These are phyloP conservation scores for Exserohilum rostratum DNA, from an alignment of 2,329 filamentous ascomycete genomes.

Conservation along the genomic window DNA sequence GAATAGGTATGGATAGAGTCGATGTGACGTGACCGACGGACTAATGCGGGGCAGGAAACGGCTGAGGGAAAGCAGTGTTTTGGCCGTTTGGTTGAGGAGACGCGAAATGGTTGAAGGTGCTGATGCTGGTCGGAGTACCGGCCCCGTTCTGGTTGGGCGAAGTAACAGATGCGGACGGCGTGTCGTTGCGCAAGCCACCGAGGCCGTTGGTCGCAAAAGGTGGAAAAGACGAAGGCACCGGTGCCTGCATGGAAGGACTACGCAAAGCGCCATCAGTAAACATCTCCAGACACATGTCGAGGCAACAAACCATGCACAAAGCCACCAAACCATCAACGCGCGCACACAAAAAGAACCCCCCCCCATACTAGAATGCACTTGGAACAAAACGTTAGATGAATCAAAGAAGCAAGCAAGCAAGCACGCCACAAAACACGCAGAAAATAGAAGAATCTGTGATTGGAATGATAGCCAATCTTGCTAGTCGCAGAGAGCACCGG, in stretches of 20 bases:
- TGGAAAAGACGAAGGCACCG: slow-evolving; percentile 9
- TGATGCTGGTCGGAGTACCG: background rate
- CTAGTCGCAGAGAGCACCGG: slow-evolving; percentile 33
- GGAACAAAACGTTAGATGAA: slow-evolving; percentile 25
- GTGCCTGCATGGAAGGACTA: slow-evolving; percentile 6
- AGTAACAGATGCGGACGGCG: background rate
- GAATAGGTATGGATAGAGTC: slow-evolving; percentile 1
- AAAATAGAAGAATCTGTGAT: slow-evolving; percentile 41
- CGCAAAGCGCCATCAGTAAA: slow-evolving; percentile 4
- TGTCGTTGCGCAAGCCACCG: slow-evolving; percentile 4
- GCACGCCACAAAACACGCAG: slow-evolving; percentile 33
- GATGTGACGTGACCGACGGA: background rate
- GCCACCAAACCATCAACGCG: slow-evolving; percentile 3
- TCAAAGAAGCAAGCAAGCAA: slow-evolving; percentile 35
- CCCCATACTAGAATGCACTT: slow-evolving; percentile 10
- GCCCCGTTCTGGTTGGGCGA: background rate
- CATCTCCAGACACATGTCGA: background rate
- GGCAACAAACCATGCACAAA: slow-evolving; percentile 3
- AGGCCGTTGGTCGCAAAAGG: slow-evolving; percentile 1
- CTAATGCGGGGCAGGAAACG: slow-evolving; percentile 14
- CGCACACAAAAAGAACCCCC: slow-evolving; percentile 1
- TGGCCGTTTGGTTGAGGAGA: slow-evolving; percentile 8
- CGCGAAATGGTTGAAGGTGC: background rate
- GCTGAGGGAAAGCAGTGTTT: slow-evolving; percentile 19
- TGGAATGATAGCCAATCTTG: slow-evolving; percentile 48